Percentiles rank a stretch among this genome's conserved stretches.
Conservation (phyloP, 2,329 filamentous ascomycete species). For the Gremmenia infestans region DNA sequence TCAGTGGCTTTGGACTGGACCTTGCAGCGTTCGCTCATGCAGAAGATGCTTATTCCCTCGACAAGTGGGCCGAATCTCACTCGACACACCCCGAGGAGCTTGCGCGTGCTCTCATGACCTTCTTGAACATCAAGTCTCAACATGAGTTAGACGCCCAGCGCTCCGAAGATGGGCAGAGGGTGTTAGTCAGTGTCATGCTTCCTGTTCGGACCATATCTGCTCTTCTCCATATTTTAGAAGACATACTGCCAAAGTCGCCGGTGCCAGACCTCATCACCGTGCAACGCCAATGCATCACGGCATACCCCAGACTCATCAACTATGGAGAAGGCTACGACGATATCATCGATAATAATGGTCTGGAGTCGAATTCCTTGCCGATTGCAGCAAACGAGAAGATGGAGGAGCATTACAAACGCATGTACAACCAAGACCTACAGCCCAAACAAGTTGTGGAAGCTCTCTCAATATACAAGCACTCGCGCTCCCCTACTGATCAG, state of each 20-base stretch:
- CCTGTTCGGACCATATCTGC: constrained; percentile 81
- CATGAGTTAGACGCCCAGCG: constrained; percentile 74
- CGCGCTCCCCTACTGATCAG: constrained; percentile 76
- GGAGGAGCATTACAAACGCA: constrained; percentile 96
- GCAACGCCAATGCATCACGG: constrained; percentile 83
- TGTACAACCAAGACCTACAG: constrained; percentile 90
- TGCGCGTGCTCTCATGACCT: constrained; percentile 68
- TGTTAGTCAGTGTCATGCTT: constrained; percentile 64
- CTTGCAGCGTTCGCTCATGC: constrained; percentile 81
- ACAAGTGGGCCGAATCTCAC: constrained; percentile 73
- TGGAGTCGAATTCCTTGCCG: constrained; percentile 75
- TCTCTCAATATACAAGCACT: constrained; percentile 82
- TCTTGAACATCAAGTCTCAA: constrained; percentile 77
- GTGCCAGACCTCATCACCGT: constrained; percentile 69
- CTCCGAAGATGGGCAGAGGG: constrained; percentile 51
- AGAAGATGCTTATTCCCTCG: constrained; percentile 71
- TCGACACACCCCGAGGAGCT: constrained; percentile 63
- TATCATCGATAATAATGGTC: constrained; percentile 80
- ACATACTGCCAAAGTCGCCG: constrained; percentile 55
- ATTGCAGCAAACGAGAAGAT: constrained; percentile 79
- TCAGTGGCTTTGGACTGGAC: constrained; percentile 80
- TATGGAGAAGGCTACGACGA: constrained; percentile 91
- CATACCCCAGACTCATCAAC: constrained; percentile 92
- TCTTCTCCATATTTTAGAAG: constrained; percentile 73
- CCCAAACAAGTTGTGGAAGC: constrained; percentile 81